Base-by-base conservation (phyloP, 2,329 filamentous ascomycete species). In the Exophiala calicioides region DNA sequence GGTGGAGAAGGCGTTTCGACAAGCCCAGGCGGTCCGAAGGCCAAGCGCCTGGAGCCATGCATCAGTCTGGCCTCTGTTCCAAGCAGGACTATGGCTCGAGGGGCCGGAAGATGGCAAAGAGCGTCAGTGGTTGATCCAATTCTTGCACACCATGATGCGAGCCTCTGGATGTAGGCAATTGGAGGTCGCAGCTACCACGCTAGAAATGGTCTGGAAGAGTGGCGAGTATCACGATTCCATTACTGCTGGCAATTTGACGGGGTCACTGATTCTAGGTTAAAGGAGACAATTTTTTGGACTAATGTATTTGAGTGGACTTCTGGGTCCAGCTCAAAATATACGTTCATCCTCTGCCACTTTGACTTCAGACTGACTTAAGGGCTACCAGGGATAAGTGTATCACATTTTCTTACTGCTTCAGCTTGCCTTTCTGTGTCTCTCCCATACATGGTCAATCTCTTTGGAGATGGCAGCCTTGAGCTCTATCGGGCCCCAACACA, bases 401-500 rank as follows among this genome's bases (percentile, higher is more conserved):
- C n/a, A n/a, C n/a, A n/a, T n/a, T n/a, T n/a, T n/a, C n/a, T n/a
- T n/a, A n/a, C n/a, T n/a, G n/a, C n/a, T n/a, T n/a, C n/a, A n/a
- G n/a, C n/a, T n/a, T n/a, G n/a, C n/a, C n/a, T 29, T 19, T 26
- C 23, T 39, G 19, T 39, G 29, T 24, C 29, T 39, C 13, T 42
- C 27, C 39, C 39, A 42, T 7, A 42, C 39, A 18, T 42, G 39
- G 39, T 45, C 47, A 27, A 50, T 40, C 29, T 50, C 47, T 23
- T 33, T 8, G 19, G 45, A 18, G 23, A 50, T 33, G 5, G 33
- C 26, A 20, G 26, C 38, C 47, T 75, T 77, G 8, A 71, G 47
- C 16, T 60, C 50, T 1, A 65, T 60, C 13, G 63, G 57, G 5
- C 72, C 74, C 75, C 75, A 79, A 33, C 64, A 71, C 50, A 75